Conservation (phyloP, 768 basidiomycete genomes). For the Mycena latifolia region DNA sequence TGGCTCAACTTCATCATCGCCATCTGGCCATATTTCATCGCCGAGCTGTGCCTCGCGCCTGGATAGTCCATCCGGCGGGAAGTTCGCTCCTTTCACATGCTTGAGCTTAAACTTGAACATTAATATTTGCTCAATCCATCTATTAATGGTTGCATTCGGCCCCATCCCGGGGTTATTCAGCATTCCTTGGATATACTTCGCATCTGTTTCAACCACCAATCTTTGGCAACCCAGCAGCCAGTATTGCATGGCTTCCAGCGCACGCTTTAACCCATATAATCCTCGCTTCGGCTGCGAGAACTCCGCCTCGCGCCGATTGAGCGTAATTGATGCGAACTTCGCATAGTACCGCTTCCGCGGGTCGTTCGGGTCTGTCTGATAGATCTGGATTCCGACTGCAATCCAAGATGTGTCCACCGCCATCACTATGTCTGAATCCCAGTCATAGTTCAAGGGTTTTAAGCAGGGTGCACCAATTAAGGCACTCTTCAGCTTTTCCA, state of each 20-base stretch:
- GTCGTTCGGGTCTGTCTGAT: constrained; percentile 22
- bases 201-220: too few species aligned
- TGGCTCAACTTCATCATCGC: too few species aligned
- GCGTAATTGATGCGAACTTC: constrained; percentile 39
- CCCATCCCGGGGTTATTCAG: constrained; percentile 32
- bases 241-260: too few species aligned
- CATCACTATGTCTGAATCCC: constrained; percentile 30
- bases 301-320: too few species aligned
- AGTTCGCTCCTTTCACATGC: constrained; percentile 28
- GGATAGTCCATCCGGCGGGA: constrained; percentile 10
- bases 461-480: constrained; percentile 33
- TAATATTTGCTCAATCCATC: constrained; percentile 39
- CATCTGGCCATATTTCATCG: too few species aligned
- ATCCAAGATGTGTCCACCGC: constrained; percentile 43
- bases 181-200: constrained; percentile 39
- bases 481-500: constrained; percentile 35
- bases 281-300: too few species aligned
- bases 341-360: constrained; percentile 31
- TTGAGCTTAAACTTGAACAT: constrained; percentile 37
- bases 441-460: constrained; percentile 43
- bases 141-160: constrained; percentile 39
- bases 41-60: too few species aligned
- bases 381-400: constrained; percentile 26
- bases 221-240: too few species aligned
- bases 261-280: too few species aligned